These are phyloP conservation scores for Cucurbita argyrosperma DNA, from an alignment of 306 rosid genomes.

Conservation along the genomic window DNA sequence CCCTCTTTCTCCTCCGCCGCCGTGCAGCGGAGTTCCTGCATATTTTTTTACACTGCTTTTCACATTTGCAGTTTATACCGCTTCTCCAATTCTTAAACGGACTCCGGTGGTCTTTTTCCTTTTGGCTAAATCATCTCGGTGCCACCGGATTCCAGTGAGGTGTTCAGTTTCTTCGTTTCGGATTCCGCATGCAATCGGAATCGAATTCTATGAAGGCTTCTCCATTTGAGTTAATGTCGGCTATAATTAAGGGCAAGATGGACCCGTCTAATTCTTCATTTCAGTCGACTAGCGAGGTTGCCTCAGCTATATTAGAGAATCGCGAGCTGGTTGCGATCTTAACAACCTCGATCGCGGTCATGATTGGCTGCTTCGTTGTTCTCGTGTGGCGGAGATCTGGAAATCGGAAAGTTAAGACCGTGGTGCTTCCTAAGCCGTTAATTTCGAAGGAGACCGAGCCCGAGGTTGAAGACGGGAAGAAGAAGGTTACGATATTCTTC, in stretches of 20 bases:
- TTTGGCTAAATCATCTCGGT: background rate
- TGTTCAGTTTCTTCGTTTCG: background rate
- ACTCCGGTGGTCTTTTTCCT: conserved; percentile 1
- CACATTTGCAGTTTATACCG: background rate
- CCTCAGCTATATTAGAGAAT: conserved; percentile 47
- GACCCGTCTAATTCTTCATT: conserved; percentile 11
- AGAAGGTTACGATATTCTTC: conserved; percentile 75
- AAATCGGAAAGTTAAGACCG: conserved; percentile 15
- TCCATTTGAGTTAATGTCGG: conserved; percentile 10
- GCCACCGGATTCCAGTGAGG: conserved; percentile 9
- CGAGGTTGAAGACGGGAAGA: conserved; percentile 65
- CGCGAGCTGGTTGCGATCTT: conserved; percentile 46
- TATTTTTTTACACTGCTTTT: background rate
- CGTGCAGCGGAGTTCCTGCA: background rate
- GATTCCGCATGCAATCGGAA: conserved; percentile 4
- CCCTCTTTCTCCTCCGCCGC: background rate
- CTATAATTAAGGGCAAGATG: conserved; percentile 5
- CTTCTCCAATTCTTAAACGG: background rate
- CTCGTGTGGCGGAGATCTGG: conserved; percentile 69
- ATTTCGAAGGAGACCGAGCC: conserved; percentile 22
- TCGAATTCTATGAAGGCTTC: conserved; percentile 8
- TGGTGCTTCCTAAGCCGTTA: conserved; percentile 38
- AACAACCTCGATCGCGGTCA: conserved; percentile 75
- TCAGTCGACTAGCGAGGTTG: conserved; percentile 15
- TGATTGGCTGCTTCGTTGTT: conserved; percentile 69